Conservation (phyloP, 495 filamentous ascomycete species). For the Hypoxylon fuscum region DNA sequence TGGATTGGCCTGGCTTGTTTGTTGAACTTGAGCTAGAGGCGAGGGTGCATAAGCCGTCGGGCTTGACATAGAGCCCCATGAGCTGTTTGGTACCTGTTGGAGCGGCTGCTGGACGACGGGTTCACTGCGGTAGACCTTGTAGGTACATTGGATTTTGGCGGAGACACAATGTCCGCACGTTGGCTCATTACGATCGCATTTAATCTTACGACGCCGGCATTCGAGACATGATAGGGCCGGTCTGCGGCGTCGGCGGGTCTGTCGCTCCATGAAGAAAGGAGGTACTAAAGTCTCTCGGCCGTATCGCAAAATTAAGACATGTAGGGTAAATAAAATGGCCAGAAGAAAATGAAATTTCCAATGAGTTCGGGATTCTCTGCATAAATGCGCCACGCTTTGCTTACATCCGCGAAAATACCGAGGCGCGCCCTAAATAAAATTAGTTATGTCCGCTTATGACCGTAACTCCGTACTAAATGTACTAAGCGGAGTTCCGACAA, state of each 20-base stretch:
- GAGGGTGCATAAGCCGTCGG: constrained; percentile 15
- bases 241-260: constrained; percentile 45
- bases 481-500: too few species aligned
- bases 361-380: too few species aligned
- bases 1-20: too few species aligned
- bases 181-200: constrained; percentile 56
- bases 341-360: too few species aligned
- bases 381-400: too few species aligned
- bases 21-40: background rate
- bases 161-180: constrained; percentile 57
- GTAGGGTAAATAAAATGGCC: too few species aligned
- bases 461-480: too few species aligned
- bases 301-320: too few species aligned
- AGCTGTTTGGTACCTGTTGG: background rate
- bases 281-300: constrained; percentile 20
- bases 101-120: constrained; percentile 1
- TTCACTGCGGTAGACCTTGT: constrained; percentile 26
- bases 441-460: too few species aligned
- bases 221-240: constrained; percentile 55
- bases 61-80: constrained; percentile 4
- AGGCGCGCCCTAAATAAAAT: too few species aligned
- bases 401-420: too few species aligned
- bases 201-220: constrained; percentile 62
- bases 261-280: constrained; percentile 35
- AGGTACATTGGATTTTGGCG: constrained; percentile 35